Percentiles rank a stretch among this genome's conserved stretches.
phyloP scores from a whole-genome alignment of 331 rosid species.

The Dryas integrifolia region DNA sequence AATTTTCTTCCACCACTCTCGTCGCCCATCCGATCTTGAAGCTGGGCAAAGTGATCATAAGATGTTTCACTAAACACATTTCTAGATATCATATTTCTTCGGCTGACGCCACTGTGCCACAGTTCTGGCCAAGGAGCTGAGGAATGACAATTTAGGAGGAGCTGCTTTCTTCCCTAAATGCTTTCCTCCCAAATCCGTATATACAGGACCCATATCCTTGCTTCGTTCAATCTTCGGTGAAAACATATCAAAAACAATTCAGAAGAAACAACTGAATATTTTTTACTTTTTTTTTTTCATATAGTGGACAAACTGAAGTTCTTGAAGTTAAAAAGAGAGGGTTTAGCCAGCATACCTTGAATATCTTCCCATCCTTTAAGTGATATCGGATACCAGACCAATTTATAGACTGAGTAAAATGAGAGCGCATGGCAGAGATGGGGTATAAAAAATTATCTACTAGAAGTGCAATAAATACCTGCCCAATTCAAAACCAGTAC shows the following conservation, averaged over 20 bases:
- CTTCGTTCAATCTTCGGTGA: conserved; percentile 81
- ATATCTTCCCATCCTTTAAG: conserved; percentile 81
- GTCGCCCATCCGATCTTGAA: conserved; percentile 23
- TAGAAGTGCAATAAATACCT: conserved; percentile 88
- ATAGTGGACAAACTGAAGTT: background rate
- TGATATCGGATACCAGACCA: conserved; percentile 94
- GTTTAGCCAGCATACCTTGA: conserved; percentile 52
- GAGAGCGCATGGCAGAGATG: conserved; percentile 81
- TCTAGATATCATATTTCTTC: conserved; percentile 72
- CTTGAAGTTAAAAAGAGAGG: conserved; percentile 1
- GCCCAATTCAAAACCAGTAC: conserved; percentile 29
- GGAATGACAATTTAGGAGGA: conserved; percentile 55
- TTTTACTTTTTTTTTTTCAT: background rate
- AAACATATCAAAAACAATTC: conserved; percentile 16
- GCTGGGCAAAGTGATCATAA: conserved; percentile 27
- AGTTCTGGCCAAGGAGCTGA: conserved; percentile 60
- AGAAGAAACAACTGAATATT: background rate
- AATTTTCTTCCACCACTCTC: conserved; percentile 33
- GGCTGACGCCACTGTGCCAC: conserved; percentile 65
- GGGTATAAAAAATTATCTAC: conserved; percentile 91
- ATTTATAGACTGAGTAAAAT: conserved; percentile 81
- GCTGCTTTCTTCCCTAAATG: conserved; percentile 75
- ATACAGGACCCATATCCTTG: conserved; percentile 63
- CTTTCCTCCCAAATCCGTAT: conserved; percentile 88
- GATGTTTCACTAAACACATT: conserved; percentile 1